phyloP scores from a whole-genome alignment of 148 eudicot genomes.

The Diospyros kaki region DNA sequence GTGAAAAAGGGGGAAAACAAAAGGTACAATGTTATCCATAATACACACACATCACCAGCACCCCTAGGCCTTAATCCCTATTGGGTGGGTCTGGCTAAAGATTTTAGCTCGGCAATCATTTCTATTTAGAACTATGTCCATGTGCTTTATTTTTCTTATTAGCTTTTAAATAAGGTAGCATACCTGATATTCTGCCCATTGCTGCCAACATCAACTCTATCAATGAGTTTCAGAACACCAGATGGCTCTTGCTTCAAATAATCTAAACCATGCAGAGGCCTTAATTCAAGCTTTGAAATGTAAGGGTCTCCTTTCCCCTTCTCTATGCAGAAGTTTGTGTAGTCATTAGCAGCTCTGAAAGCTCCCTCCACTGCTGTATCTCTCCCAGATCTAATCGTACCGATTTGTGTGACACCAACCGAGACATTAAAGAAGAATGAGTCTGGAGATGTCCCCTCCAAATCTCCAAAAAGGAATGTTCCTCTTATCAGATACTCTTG shows the following conservation, averaged over 20 bases:
- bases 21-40: too few relatives aligned
- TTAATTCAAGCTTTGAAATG: constrained; percentile 35
- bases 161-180: not conserved
- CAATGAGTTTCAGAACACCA: constrained; percentile 21
- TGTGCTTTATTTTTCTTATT: not conserved
- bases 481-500: constrained; percentile 37
- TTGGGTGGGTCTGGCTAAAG: too few relatives aligned
- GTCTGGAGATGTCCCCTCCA: constrained; percentile 8
- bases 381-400: constrained; percentile 21
- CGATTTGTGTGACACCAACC: constrained; percentile 23
- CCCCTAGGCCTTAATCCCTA: too few relatives aligned
- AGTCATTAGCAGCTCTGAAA: constrained; percentile 21
- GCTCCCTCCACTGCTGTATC: constrained; percentile 25
- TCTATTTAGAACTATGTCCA: too few relatives aligned
- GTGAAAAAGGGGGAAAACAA: too few relatives aligned
- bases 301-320: constrained; percentile 26
- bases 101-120: not conserved
- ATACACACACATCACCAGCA: too few relatives aligned
- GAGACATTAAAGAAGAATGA: constrained; percentile 20
- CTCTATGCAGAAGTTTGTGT: constrained; percentile 29
- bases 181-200: constrained; percentile 30
- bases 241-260: constrained; percentile 20
- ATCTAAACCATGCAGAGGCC: constrained; percentile 22
- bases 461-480: constrained; percentile 25
- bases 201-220: constrained; percentile 36